Conservation (phyloP, 2,329 filamentous ascomycete genomes). For the Thelonectria rubi region DNA sequence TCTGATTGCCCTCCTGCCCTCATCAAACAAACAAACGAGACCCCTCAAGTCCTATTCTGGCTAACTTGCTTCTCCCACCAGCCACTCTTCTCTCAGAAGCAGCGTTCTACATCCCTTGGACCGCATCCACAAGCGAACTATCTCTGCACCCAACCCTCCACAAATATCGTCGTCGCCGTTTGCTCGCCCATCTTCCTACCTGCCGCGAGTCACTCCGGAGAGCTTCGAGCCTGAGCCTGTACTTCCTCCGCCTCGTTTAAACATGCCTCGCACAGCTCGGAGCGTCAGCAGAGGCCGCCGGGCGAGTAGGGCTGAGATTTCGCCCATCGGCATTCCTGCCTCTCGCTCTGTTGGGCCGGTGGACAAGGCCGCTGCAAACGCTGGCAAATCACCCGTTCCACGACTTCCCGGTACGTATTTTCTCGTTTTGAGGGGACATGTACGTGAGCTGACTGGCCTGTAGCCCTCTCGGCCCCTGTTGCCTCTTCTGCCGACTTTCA, state of each 20-base stretch:
- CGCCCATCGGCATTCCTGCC: slow-evolving; percentile 23
- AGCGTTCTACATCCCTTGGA: slow-evolving; percentile 32
- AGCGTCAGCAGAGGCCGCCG: slow-evolving; percentile 30
- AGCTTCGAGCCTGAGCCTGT: slow-evolving; percentile 31
- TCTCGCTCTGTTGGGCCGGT: slow-evolving; percentile 20
- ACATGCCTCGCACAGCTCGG: slow-evolving; percentile 26
- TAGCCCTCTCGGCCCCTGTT: slow-evolving; percentile 13
- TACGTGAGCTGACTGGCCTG: slow-evolving; percentile 7
- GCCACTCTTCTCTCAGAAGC: slow-evolving; percentile 14
- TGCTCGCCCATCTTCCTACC: slow-evolving; percentile 32
- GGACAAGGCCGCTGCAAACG: slow-evolving; percentile 21
- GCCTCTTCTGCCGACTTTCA: slow-evolving; percentile 25
- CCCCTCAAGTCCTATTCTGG: not conserved
- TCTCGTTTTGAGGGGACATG: not conserved
- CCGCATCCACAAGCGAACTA: slow-evolving; percentile 58
- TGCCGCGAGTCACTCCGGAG: slow-evolving; percentile 31
- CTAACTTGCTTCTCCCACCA: slow-evolving; percentile 11
- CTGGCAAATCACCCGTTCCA: slow-evolving; percentile 18
- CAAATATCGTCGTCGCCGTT: slow-evolving; percentile 33
- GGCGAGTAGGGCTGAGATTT: slow-evolving; percentile 22
- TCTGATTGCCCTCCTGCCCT: not conserved
- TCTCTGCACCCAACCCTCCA: slow-evolving; percentile 59
- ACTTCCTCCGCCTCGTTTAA: slow-evolving; percentile 27
- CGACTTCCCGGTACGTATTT: slow-evolving; percentile 25
- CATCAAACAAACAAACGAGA: not conserved